These are phyloP conservation scores for Arachnomyces sp. DNA, from an alignment of 2,329 filamentous ascomycete genomes.

Conservation along the genomic window DNA sequence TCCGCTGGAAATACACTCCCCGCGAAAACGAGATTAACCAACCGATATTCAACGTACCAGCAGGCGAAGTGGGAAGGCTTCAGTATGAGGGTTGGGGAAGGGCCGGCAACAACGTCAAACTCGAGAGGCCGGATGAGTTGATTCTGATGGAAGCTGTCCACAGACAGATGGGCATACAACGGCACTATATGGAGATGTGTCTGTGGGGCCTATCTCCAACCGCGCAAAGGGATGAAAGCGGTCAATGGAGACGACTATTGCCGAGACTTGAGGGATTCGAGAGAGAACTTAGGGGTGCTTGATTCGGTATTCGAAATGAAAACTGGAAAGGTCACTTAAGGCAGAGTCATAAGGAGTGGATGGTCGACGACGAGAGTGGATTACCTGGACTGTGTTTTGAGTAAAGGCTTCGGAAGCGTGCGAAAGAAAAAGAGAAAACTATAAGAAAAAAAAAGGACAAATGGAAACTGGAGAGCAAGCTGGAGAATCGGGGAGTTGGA, in stretches of 20 bases:
- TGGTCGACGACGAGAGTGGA: neutral
- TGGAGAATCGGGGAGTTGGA: no score
- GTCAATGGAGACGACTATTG: constrained; percentile 47
- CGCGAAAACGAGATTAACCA: constrained; percentile 17
- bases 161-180: constrained; percentile 47
- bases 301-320: no score
- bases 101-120: constrained; percentile 30
- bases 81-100: constrained; percentile 30
- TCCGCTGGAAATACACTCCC: constrained; percentile 49
- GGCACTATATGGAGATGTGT: constrained; percentile 51
- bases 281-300: neutral
- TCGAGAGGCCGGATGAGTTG: constrained; percentile 53
- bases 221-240: constrained; percentile 41
- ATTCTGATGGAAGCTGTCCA: constrained; percentile 50
- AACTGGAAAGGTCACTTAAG: constrained; percentile 3
- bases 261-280: constrained; percentile 27
- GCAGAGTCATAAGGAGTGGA: neutral
- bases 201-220: constrained; percentile 56
- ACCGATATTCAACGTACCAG: constrained; percentile 46
- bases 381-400: no score
- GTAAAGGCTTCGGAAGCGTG: no score
- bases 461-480: no score
- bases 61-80: constrained; percentile 45
- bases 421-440: no score
- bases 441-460: no score